phyloP scores from a whole-genome alignment of 208 protist genomes.

The Angomonas desouzai region DNA sequence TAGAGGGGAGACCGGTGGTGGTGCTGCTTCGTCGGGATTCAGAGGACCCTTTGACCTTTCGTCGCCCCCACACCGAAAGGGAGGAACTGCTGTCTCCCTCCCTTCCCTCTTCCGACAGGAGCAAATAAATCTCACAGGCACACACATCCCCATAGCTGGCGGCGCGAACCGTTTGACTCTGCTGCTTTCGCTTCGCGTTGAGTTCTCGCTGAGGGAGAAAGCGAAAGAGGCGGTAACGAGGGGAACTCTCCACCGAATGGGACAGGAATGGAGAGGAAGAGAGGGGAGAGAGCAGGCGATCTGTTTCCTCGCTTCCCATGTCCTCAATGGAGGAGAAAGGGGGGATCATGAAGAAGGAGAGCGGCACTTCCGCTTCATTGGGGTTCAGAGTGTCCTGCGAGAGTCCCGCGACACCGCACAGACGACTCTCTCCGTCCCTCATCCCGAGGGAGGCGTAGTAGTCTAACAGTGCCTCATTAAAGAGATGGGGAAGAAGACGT shows the following conservation, averaged over 20 bases:
- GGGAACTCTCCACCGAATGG: not conserved
- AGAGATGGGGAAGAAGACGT: not conserved
- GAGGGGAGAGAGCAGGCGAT: not conserved
- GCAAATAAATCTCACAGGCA: conserved; percentile 12
- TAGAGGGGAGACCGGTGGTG: not conserved
- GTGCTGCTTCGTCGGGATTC: not conserved
- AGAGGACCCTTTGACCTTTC: not conserved
- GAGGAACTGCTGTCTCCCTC: conserved; percentile 1
- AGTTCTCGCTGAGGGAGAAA: conserved; percentile 5
- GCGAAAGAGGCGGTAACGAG: not conserved
- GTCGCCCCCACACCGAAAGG: conserved; percentile 24
- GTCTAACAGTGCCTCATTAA: not conserved
- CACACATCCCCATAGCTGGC: conserved; percentile 11
- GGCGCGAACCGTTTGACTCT: not conserved
- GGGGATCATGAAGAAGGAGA: not conserved
- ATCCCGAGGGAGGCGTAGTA: not conserved
- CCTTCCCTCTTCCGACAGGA: conserved; percentile 4
- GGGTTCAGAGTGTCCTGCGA: not conserved
- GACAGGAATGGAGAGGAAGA: not conserved
- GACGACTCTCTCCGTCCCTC: not conserved
- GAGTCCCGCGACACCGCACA: not conserved
- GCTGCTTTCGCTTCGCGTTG: not conserved
- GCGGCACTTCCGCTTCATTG: not conserved
- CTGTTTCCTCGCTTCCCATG: not conserved
- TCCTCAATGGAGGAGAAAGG: not conserved